Evolutionary conservation across 2,329 filamentous ascomycete genomes (phyloP).

Genomic region (Aureobasidium sp.): DNA sequence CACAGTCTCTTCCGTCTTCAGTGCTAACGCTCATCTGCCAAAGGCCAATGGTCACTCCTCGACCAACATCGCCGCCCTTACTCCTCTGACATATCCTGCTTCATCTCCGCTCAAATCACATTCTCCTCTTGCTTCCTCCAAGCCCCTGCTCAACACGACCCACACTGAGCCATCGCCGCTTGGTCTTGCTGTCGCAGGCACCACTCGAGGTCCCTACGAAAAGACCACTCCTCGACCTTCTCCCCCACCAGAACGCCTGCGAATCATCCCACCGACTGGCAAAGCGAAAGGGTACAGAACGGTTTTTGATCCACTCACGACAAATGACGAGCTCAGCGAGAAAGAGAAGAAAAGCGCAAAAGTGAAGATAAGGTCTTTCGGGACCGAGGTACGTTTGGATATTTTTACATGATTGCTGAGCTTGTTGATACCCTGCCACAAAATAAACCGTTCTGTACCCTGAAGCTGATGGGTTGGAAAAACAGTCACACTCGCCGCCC

Average conservation of each 20-base stretch:
- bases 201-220: conserved; percentile 4
- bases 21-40: conserved; percentile 44
- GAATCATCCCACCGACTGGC: conserved; percentile 45
- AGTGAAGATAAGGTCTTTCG: conserved; percentile 29
- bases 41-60: conserved; percentile 51
- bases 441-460: conserved; percentile 34
- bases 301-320: conserved; percentile 57
- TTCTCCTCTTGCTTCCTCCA: conserved; percentile 40
- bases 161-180: conserved; percentile 1
- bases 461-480: conserved; percentile 34
- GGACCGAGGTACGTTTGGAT: conserved; percentile 36
- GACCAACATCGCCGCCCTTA: conserved; percentile 47
- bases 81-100: conserved; percentile 60
- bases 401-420: conserved; percentile 31
- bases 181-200: not conserved
- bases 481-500: conserved; percentile 66
- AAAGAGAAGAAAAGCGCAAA: conserved; percentile 43
- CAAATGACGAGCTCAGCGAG: conserved; percentile 45
- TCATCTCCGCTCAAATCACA: conserved; percentile 55
- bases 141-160: conserved; percentile 19
- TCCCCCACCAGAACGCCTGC: conserved; percentile 37
- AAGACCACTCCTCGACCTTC: conserved; percentile 33
- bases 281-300: conserved; percentile 52
- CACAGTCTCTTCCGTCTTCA: conserved; percentile 66
- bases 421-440: conserved; percentile 27